Conservation (phyloP, 1,139 yeast genomes). For the Casaregolazyma suthepensis region DNA sequence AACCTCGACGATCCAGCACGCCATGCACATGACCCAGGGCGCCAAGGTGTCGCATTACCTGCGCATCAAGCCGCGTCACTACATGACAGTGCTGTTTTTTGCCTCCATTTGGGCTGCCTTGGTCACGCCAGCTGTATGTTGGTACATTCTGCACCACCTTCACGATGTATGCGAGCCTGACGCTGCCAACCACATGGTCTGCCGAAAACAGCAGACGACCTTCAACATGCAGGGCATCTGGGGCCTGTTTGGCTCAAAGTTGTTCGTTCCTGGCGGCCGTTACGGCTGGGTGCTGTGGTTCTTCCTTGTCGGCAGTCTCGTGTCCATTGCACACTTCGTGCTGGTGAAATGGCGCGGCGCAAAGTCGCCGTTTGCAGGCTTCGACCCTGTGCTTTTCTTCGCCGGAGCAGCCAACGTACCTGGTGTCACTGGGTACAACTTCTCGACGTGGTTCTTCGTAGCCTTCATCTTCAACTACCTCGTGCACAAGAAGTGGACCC, state of each 20-base stretch:
- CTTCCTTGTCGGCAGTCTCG: neutral
- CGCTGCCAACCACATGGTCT: neutral
- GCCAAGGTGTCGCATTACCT: neutral
- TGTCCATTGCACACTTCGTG: neutral
- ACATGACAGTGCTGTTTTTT: neutral
- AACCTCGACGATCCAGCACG: neutral
- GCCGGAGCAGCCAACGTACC: neutral
- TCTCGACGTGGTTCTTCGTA: neutral
- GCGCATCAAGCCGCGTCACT: neutral
- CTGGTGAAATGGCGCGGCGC: neutral
- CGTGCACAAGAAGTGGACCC: neutral
- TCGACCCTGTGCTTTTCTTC: neutral
- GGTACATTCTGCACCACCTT: neutral
- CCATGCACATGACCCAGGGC: neutral
- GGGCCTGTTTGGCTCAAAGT: neutral
- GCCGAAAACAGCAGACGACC: neutral
- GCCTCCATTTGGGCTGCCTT: neutral
- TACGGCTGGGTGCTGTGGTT: neutral
- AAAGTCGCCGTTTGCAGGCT: neutral
- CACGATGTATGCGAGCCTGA: neutral
- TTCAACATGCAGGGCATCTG: neutral
- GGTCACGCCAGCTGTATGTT: neutral
- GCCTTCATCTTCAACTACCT: neutral
- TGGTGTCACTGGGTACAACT: neutral
- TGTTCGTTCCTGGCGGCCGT: neutral